A percentile compares a stretch with the other conserved stretches of the same genome.
These are phyloP conservation scores for Paradendryphiella salina DNA, from an alignment of 2,329 filamentous ascomycete species.

Conservation along the genomic window DNA sequence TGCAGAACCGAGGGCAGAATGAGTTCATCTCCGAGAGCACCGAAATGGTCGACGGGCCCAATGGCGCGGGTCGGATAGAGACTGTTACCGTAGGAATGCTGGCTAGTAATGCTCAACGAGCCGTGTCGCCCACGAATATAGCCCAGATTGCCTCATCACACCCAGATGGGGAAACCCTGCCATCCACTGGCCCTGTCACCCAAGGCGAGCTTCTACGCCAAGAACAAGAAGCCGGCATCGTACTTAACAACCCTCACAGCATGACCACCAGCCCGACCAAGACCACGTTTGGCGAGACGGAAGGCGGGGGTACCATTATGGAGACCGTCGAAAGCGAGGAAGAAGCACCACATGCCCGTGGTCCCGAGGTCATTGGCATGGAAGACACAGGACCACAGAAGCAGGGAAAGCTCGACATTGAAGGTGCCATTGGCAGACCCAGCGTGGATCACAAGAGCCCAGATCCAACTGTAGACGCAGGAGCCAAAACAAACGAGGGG, in stretches of 20 bases:
- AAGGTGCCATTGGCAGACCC: constrained; percentile 44
- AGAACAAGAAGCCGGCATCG: constrained; percentile 79
- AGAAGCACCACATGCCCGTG: constrained; percentile 74
- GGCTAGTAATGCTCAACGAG: constrained; percentile 15
- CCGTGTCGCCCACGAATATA: constrained; percentile 16
- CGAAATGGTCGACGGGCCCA: constrained; percentile 79
- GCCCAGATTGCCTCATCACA: constrained; percentile 41
- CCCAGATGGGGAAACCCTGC: constrained; percentile 44
- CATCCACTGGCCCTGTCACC: constrained; percentile 53
- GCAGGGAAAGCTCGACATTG: constrained; percentile 55
- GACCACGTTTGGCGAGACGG: constrained; percentile 33
- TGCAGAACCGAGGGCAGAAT: constrained; percentile 57
- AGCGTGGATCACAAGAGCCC: constrained; percentile 40
- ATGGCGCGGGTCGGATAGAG: constrained; percentile 77
- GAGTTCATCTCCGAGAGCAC: constrained; percentile 74
- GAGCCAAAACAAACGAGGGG: constrained; percentile 24
- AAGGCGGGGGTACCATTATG: constrained; percentile 36
- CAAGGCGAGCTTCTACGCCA: constrained; percentile 85
- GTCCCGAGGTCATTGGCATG: constrained; percentile 81
- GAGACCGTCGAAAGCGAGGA: constrained; percentile 55
- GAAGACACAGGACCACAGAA: constrained; percentile 82
- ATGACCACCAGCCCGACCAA: constrained; percentile 33
- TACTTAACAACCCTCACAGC: constrained; percentile 58
- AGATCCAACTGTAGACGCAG: constrained; percentile 10
- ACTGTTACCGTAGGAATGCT: constrained; percentile 74